Conservation (phyloP, 495 filamentous ascomycete species). For the Aspergillus baeticus region DNA sequence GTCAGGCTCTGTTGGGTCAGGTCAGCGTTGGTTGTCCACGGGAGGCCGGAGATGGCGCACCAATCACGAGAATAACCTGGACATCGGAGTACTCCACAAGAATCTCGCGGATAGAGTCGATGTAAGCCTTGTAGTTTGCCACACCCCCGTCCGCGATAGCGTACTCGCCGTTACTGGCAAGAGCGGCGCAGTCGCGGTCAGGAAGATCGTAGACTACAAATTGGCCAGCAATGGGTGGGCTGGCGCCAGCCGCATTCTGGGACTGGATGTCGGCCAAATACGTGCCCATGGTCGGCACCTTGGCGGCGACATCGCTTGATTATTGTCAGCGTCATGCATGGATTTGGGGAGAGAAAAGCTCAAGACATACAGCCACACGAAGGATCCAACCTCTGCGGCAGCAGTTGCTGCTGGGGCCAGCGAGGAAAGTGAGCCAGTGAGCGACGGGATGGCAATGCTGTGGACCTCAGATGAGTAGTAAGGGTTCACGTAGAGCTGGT, state of each 20-base stretch:
- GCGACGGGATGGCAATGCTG: conserved; percentile 51
- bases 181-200: conserved; percentile 74
- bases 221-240: conserved; percentile 46
- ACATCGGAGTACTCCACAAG: conserved; percentile 32
- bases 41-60: conserved; percentile 40
- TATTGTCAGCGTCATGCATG: neutral
- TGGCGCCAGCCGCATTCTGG: conserved; percentile 53
- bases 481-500: conserved; percentile 54
- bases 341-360: neutral
- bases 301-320: conserved; percentile 55
- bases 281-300: conserved; percentile 57
- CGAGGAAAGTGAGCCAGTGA: conserved; percentile 24
- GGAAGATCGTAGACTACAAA: conserved; percentile 77
- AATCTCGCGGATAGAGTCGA: conserved; percentile 53
- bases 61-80: conserved; percentile 51
- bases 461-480: conserved; percentile 59
- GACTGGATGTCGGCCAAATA: conserved; percentile 55
- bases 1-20: conserved; percentile 63
- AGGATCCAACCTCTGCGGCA: conserved; percentile 65
- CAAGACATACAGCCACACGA: conserved; percentile 69
- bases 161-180: conserved; percentile 76
- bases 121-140: conserved; percentile 66
- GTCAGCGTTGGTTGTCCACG: conserved; percentile 22
- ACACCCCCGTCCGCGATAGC: conserved; percentile 58
- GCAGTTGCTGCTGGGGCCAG: conserved; percentile 34